A percentile compares a stretch with the other conserved stretches of the same genome.
Conservation (phyloP, 495 filamentous ascomycete genomes). For the Aspergillus saccharolyticus region DNA sequence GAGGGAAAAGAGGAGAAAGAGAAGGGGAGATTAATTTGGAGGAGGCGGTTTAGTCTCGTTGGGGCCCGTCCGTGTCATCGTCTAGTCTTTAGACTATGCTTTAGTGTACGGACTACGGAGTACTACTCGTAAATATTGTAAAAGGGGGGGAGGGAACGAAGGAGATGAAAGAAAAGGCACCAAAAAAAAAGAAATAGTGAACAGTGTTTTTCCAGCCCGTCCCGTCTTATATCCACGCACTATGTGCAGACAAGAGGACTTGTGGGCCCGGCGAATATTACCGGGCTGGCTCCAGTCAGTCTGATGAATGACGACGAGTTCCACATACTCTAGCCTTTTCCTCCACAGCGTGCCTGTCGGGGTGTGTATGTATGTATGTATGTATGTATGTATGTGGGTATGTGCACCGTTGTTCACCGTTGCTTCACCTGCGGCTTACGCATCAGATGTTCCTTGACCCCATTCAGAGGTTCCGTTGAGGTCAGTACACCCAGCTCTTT, state of each 20-base stretch:
- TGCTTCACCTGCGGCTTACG: neutral
- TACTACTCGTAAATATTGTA: neutral
- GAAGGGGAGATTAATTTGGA: slow-evolving; percentile 15
- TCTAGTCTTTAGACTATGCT: slow-evolving; percentile 2
- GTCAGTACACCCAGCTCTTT: too few relatives aligned
- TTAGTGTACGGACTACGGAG: too few relatives aligned
- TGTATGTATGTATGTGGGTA: too few relatives aligned
- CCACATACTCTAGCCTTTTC: neutral
- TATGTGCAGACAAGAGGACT: neutral
- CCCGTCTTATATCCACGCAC: neutral
- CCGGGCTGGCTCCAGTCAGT: neutral
- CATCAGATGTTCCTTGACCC: neutral
- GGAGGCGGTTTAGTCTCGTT: slow-evolving; percentile 12
- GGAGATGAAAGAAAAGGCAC: neutral
- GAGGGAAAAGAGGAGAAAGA: slow-evolving; percentile 22
- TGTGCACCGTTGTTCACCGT: neutral
- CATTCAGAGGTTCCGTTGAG: neutral
- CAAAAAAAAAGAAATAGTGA: neutral
- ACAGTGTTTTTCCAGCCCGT: neutral
- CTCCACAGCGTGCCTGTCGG: neutral
- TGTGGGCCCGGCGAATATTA: neutral
- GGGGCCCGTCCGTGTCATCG: neutral
- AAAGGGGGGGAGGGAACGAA: neutral
- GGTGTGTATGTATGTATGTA: too few relatives aligned
- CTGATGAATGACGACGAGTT: neutral